Percentiles rank a stretch among this genome's conserved stretches.
phyloP scores from a whole-genome alignment of 2,329 filamentous ascomycete species.

The Colletotrichum tropicicola region DNA sequence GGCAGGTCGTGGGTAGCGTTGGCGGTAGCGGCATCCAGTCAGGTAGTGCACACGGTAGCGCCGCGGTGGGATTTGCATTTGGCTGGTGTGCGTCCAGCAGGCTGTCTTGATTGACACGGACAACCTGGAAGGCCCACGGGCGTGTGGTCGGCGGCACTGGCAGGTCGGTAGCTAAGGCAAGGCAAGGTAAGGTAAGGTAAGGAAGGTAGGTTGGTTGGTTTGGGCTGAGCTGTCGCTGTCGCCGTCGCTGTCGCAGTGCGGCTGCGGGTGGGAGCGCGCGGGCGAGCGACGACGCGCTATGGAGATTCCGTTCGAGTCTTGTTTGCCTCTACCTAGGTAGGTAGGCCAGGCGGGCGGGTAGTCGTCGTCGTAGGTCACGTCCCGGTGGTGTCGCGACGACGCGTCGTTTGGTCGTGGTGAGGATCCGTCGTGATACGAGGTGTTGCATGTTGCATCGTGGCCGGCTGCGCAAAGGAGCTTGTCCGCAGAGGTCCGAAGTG shows the following conservation, averaged over 20 bases:
- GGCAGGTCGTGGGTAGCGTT: slow-evolving; percentile 19
- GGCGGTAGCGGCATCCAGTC: slow-evolving; percentile 16
- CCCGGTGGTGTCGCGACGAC: slow-evolving; percentile 10
- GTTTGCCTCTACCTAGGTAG: background rate
- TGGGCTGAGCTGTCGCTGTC: slow-evolving; percentile 1
- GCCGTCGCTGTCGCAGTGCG: no score
- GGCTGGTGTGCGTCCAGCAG: slow-evolving; percentile 2
- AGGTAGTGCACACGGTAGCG: slow-evolving; percentile 15
- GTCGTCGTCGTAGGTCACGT: slow-evolving; percentile 5
- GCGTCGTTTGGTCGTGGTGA: slow-evolving; percentile 1
- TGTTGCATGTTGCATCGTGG: background rate
- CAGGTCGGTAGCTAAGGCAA: no score
- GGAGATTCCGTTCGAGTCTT: background rate
- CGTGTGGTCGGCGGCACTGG: slow-evolving; percentile 5
- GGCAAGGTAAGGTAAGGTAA: no score
- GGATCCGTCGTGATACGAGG: background rate
- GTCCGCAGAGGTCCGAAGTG: background rate
- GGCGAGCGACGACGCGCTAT: slow-evolving; percentile 9
- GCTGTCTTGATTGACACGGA: background rate
- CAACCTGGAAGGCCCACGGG: slow-evolving; percentile 12
- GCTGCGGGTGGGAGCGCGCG: background rate
- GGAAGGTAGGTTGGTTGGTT: no score
- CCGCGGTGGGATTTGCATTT: slow-evolving; percentile 24
- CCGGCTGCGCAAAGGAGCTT: no score
- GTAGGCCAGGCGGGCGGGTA: background rate